Evolutionary conservation across 768 basidiomycete species (phyloP), one percentile per base, ranked within the genome.

Genomic region (Lactarius sanguifluus): DNA sequence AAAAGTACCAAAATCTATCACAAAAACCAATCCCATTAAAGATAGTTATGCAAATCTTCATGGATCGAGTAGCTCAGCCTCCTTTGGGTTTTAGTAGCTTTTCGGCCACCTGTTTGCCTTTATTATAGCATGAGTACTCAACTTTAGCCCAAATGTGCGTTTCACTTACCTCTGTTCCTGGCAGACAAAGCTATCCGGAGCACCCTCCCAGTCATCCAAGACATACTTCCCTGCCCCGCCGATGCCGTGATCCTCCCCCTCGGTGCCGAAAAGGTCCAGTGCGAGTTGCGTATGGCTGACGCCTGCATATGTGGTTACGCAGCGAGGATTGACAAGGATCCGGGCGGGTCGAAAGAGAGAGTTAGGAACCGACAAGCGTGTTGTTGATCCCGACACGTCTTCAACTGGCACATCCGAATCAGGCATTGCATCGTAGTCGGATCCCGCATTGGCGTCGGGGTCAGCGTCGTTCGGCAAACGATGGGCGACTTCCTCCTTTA

Each of bases 121-220:
- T 34, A 34, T 32, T 10, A 52, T 50, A 32, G 13, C 16, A 56
- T 70, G 32, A 71, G 38, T 10, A 41, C 36, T 30, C 7, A 59
- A 41, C 55, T 57, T 34, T 25, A 40, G 38, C 15, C 12, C 13
- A 36, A 57, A 52, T 12, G 16, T 7, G n/a, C 1, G 6, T 3
- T 56, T 62, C 23, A 68, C 85, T 57, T 62, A 91, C 91, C 83
- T 84, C 76, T 94, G 92, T 76, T 99, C 97, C 78, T 98, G 97
- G 73, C 97, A 99, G 7, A 98, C 96, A 77, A 97, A 99, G 69
- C 91, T 94, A 75, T 98, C 96, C 0, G 97, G 97, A 6, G 97
- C 94, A 32, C 93, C 92, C 62, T 94, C 90, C 96, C 96, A 98
- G 74, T 97, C 94, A 56, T 95, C 92, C 61, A 98, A 76, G 0